phyloP scores from a whole-genome alignment of 805 yeast genomes.

The Novakomyces olei region DNA sequence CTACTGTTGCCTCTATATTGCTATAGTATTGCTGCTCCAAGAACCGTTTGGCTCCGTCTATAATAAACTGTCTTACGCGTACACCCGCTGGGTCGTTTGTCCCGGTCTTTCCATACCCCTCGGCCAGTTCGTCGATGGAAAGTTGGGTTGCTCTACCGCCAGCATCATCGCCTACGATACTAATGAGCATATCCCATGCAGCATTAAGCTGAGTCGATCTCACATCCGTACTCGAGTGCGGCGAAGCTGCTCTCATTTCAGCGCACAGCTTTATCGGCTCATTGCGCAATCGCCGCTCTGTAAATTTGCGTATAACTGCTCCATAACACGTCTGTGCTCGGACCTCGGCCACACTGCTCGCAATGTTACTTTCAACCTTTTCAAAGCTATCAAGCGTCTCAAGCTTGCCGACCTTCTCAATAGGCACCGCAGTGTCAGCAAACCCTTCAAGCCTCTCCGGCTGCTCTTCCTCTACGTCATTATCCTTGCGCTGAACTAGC shows the following conservation, averaged over 20 bases:
- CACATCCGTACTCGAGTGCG: no score
- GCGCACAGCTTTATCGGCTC: no score
- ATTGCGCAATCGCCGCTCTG: conserved; percentile 27
- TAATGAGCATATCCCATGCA: no score
- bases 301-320: neutral
- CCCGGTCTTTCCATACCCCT: conserved; percentile 47
- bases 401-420: conserved; percentile 3
- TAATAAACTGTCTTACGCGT: conserved; percentile 22
- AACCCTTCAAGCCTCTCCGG: neutral
- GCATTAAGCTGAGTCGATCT: no score
- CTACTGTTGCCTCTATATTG: conserved; percentile 45
- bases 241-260: no score
- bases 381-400: conserved; percentile 3
- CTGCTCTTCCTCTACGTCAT: conserved; percentile 1
- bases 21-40: conserved; percentile 61
- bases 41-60: conserved; percentile 32
- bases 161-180: no score
- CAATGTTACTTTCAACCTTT: conserved; percentile 1
- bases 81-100: conserved; percentile 18
- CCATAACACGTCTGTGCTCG: neutral
- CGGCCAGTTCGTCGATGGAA: no score
- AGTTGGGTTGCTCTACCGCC: no score
- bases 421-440: neutral
- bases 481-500: conserved; percentile 28
- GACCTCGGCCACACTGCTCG: conserved; percentile 14